These are phyloP conservation scores for Phytophthora citricola DNA, from an alignment of 352 stramenopile species.

Conservation along the genomic window DNA sequence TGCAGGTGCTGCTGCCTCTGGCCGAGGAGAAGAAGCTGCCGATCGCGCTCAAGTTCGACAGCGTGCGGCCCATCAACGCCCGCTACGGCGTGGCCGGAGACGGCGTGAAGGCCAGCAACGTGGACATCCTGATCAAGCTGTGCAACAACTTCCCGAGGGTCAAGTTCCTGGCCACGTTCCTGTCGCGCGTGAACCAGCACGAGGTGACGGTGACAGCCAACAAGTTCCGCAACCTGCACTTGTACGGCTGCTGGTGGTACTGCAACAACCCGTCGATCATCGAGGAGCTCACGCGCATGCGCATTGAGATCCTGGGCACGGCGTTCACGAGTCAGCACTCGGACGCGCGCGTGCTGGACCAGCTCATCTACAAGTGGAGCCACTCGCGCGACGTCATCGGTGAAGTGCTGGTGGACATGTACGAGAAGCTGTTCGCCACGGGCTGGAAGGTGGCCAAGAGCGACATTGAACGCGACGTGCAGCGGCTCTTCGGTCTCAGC, in stretches of 20 bases:
- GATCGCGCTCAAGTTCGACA: slow-evolving; percentile 95
- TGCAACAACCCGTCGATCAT: slow-evolving; percentile 97
- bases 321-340: slow-evolving; percentile 95
- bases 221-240: slow-evolving; percentile 95
- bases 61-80: slow-evolving; percentile 90
- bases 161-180: slow-evolving; percentile 95
- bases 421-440: slow-evolving; percentile 82
- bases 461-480: slow-evolving; percentile 89
- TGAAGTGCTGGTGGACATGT: slow-evolving; percentile 89
- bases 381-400: slow-evolving; percentile 92
- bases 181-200: slow-evolving; percentile 94
- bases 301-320: slow-evolving; percentile 94
- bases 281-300: slow-evolving; percentile 85
- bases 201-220: slow-evolving; percentile 93
- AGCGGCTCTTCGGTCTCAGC: slow-evolving; percentile 83
- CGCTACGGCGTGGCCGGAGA: slow-evolving; percentile 83
- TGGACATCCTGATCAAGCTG: slow-evolving; percentile 86
- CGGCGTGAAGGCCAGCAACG: slow-evolving; percentile 92
- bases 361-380: slow-evolving; percentile 96
- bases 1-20: slow-evolving; percentile 91
- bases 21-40: slow-evolving; percentile 90
- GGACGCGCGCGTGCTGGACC: slow-evolving; percentile 94
- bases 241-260: slow-evolving; percentile 97
- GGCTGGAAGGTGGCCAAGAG: slow-evolving; percentile 88
- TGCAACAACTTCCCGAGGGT: slow-evolving; percentile 90